These are phyloP conservation scores for Scopulariopsis brevicaulis DNA, from an alignment of 2,329 filamentous ascomycete species.

Conservation along the genomic window DNA sequence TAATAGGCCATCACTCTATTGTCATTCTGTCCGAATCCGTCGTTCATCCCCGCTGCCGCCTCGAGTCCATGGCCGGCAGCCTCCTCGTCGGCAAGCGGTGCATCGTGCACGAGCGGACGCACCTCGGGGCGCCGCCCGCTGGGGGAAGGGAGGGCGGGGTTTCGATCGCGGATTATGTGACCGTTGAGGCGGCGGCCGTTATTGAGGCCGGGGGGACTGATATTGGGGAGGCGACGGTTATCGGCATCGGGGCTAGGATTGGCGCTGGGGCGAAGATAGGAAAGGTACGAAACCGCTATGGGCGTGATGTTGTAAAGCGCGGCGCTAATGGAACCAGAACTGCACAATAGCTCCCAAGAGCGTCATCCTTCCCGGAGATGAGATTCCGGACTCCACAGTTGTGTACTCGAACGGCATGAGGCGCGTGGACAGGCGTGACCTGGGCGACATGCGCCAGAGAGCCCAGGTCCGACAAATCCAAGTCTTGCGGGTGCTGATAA, in stretches of 20 bases:
- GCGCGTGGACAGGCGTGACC: slow-evolving; percentile 46
- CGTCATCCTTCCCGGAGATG: slow-evolving; percentile 42
- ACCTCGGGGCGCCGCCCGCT: slow-evolving; percentile 34
- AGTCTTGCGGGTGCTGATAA: slow-evolving; percentile 53
- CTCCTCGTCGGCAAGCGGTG: slow-evolving; percentile 73
- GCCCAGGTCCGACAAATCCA: slow-evolving; percentile 58
- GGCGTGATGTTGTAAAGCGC: neutral
- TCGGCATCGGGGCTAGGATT: slow-evolving; percentile 49
- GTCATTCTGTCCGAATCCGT: slow-evolving; percentile 67
- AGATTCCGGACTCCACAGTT: slow-evolving; percentile 56
- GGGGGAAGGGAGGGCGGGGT: slow-evolving; percentile 31
- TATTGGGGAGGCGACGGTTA: slow-evolving; percentile 46
- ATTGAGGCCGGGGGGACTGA: slow-evolving; percentile 53
- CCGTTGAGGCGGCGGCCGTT: slow-evolving; percentile 45
- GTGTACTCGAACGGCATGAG: slow-evolving; percentile 54
- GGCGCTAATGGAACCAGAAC: slow-evolving; percentile 32
- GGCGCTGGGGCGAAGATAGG: slow-evolving; percentile 51
- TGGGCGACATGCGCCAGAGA: slow-evolving; percentile 51
- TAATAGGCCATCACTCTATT: slow-evolving; percentile 66
- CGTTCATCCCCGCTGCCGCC: slow-evolving; percentile 73
- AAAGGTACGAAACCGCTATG: slow-evolving; percentile 34
- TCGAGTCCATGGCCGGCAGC: slow-evolving; percentile 69
- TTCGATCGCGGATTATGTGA: slow-evolving; percentile 47
- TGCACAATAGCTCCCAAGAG: slow-evolving; percentile 60
- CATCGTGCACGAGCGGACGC: slow-evolving; percentile 63